Evolutionary conservation across 2,329 filamentous ascomycete genomes (phyloP), one percentile per base, ranked within the genome.

Genomic region (Simplicillium sp.): DNA sequence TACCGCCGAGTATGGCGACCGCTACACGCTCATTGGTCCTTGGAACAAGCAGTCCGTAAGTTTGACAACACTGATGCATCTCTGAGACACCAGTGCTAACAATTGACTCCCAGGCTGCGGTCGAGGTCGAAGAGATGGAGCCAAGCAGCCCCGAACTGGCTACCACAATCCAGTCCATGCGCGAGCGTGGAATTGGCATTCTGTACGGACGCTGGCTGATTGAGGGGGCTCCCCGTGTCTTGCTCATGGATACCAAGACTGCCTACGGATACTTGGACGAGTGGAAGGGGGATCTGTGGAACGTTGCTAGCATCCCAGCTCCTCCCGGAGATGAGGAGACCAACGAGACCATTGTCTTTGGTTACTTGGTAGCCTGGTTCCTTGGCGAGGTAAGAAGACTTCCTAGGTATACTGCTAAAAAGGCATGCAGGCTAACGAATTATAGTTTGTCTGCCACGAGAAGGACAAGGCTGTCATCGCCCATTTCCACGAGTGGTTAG

Each of bases 401-500:
- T 25, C 20, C 20, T 6, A 5, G 6, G 9, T 5, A 25, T 25
- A 25, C 20, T 9, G 20, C 20, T 25, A 9, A 25, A 25, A 25
- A 25, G 6, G 9, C n/a, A 25, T 25, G 6, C 5, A 25, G 20
- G 9, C 20, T 25, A 9, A 25, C 20, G 9, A 9, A 5, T 6
- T n/a, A 13, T 52, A 95, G 89, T 97, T 89, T 61, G 87, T 95
- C 47, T 87, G 82, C 55, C 89, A 95, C 60, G 90, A 97, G 65
- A 92, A 86, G 65, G 82, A 81, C 50, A 85, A 80, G 56, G 92
- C 92, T 3, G 87, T 98, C 49, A 92, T 97, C 62, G 92, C 89
- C 42, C 92, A 98, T 64, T 97, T 97, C 70, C 92, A 98, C 70
- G 92, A 98, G 65, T 98, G 92, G 92, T 77, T 98, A 41, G 84